Percentiles rank a stretch among this genome's conserved stretches.
phyloP scores from a whole-genome alignment of 257 asterid species.

The Solanum gandarillasii region DNA sequence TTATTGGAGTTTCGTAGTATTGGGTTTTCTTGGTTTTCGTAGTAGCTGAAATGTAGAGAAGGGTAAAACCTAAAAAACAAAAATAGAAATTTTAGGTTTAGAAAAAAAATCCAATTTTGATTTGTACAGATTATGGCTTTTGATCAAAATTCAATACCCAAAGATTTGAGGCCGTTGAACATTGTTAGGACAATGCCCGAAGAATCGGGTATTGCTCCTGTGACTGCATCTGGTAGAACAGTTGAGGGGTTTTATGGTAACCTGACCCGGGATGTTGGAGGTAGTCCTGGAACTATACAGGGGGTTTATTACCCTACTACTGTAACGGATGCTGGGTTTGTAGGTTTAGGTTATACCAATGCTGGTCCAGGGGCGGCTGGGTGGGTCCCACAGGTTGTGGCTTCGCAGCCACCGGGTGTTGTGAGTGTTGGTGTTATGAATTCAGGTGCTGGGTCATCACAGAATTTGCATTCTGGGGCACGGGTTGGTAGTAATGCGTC shows the following conservation, averaged over 20 bases:
- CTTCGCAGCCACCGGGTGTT: constrained; percentile 25
- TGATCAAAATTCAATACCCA: constrained; percentile 65
- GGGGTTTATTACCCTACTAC: constrained; percentile 49
- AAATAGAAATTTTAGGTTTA: background rate
- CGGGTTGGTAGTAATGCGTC: constrained; percentile 28
- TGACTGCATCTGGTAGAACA: constrained; percentile 46
- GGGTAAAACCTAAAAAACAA: background rate
- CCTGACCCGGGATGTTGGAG: constrained; percentile 27
- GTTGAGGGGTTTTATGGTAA: constrained; percentile 50
- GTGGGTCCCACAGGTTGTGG: constrained; percentile 57
- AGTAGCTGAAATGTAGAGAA: background rate
- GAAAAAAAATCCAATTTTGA: background rate
- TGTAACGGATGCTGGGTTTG: constrained; percentile 37
- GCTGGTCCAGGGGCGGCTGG: constrained; percentile 38
- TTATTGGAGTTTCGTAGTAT: background rate
- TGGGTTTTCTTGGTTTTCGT: background rate
- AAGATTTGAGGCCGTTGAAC: constrained; percentile 70
- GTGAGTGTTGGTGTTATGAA: constrained; percentile 20
- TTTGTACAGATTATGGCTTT: constrained; percentile 43
- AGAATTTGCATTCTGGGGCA: constrained; percentile 19
- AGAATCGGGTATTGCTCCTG: constrained; percentile 57
- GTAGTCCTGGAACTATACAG: constrained; percentile 42
- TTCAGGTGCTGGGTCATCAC: constrained; percentile 24
- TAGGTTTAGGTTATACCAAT: constrained; percentile 44
- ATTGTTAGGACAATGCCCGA: constrained; percentile 40